A percentile compares a stretch with the other conserved stretches of the same genome.
Evolutionary conservation across 2,329 filamentous ascomycete species (phyloP).

Genomic region (Penicillium sp.): DNA sequence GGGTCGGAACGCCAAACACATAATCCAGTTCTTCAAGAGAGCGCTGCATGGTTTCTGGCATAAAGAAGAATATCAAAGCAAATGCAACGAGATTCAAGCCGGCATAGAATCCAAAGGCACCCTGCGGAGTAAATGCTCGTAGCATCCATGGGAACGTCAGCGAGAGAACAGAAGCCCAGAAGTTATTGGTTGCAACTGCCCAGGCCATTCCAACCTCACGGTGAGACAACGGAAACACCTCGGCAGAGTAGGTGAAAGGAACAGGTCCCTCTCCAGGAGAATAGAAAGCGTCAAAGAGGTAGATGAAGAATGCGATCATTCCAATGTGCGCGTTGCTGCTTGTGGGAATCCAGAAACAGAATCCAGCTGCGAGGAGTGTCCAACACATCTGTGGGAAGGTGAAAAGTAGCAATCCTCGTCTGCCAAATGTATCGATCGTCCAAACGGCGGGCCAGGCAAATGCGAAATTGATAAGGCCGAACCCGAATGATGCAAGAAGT

Average conservation of each 20-base stretch:
- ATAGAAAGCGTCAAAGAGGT: conserved; percentile 72
- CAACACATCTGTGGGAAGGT: conserved; percentile 29
- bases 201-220: conserved; percentile 44
- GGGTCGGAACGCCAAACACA: conserved; percentile 52
- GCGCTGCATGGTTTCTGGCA: conserved; percentile 52
- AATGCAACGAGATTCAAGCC: conserved; percentile 57
- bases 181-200: conserved; percentile 38
- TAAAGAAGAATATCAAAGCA: conserved; percentile 57
- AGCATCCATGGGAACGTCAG: conserved; percentile 46
- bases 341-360: conserved; percentile 23
- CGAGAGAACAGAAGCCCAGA: conserved; percentile 44
- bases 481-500: conserved; percentile 26
- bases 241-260: conserved; percentile 22
- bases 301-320: conserved; percentile 28
- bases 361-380: conserved; percentile 23
- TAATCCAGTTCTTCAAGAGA: conserved; percentile 56
- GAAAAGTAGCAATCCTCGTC: conserved; percentile 26
- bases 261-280: conserved; percentile 45
- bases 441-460: conserved; percentile 29
- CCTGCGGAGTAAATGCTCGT: conserved; percentile 45
- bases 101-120: conserved; percentile 58
- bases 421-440: conserved; percentile 28
- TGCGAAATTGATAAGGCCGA: conserved; percentile 29
- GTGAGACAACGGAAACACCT: conserved; percentile 48
- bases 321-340: conserved; percentile 12